Percentiles rank a stretch among this genome's conserved stretches.
Evolutionary conservation across 306 rosid species (phyloP).

Genomic region (Glycine tomentella): DNA sequence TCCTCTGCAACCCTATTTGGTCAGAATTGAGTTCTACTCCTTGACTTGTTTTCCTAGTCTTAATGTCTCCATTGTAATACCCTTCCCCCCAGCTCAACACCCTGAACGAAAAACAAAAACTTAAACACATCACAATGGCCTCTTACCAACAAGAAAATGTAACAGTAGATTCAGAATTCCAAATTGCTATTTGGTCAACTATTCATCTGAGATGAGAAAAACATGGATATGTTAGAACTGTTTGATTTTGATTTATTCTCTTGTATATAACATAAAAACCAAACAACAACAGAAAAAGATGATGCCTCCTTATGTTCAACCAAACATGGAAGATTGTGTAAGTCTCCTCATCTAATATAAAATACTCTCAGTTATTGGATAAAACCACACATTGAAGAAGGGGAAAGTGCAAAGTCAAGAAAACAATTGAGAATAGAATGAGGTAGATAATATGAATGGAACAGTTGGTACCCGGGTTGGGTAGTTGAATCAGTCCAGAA

Average conservation of each 20-base stretch:
- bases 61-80: conserved; percentile 90
- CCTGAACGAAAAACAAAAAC: conserved; percentile 46
- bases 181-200: neutral
- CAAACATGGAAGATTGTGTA: conserved; percentile 5
- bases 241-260: conserved; percentile 23
- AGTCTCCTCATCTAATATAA: conserved; percentile 11
- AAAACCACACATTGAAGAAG: neutral
- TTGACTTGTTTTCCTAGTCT: conserved; percentile 86
- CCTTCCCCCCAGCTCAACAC: conserved; percentile 85
- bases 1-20: conserved; percentile 76
- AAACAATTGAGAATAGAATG: neutral
- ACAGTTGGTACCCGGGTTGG: conserved; percentile 65
- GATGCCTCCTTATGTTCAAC: conserved; percentile 15
- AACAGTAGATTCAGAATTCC: conserved; percentile 24
- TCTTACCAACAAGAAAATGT: conserved; percentile 28
- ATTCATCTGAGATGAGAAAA: conserved; percentile 1
- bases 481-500: conserved; percentile 73
- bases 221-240: neutral
- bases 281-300: conserved; percentile 7
- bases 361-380: neutral
- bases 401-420: too few relatives aligned
- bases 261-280: neutral
- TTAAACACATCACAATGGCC: neutral
- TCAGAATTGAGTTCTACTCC: conserved; percentile 69
- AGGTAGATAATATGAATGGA: conserved; percentile 6